A percentile compares a stretch with the other conserved stretches of the same genome.
phyloP scores from a whole-genome alignment of 139 green algal genomes.

The Closterium sp. region DNA sequence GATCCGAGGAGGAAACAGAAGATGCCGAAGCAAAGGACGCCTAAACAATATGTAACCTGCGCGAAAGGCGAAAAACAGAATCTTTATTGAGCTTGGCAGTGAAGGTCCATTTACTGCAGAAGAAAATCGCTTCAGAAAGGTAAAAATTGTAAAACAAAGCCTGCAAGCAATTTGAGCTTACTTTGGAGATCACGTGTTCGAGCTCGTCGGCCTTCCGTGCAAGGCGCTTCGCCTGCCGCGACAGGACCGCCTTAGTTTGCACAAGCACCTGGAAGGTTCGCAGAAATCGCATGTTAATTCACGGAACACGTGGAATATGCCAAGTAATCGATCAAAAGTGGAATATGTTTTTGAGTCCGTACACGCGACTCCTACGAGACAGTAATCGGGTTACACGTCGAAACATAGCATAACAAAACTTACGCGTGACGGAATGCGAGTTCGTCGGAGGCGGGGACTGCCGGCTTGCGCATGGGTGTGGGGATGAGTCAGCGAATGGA shows the following conservation, averaged over 20 bases:
- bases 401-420: no score
- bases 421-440: neutral
- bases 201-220: slow-evolving; percentile 32
- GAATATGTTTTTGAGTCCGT: no score
- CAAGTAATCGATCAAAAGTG: no score
- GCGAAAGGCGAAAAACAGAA: neutral
- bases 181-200: slow-evolving; percentile 44
- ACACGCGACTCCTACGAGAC: no score
- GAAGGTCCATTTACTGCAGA: neutral
- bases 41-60: slow-evolving; percentile 49
- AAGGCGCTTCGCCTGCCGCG: slow-evolving; percentile 28
- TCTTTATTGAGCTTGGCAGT: neutral
- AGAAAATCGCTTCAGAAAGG: no score
- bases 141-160: no score
- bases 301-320: no score
- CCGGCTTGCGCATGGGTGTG: neutral
- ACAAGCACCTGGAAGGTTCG: slow-evolving; percentile 42
- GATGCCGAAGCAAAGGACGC: slow-evolving; percentile 34
- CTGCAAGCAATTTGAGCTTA: slow-evolving; percentile 1
- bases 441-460: neutral
- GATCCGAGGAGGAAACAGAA: slow-evolving; percentile 44
- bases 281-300: neutral
- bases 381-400: no score
- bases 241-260: slow-evolving; percentile 37
- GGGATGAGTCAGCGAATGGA: neutral